These are phyloP conservation scores for Tephrocybe rancida DNA, from an alignment of 768 basidiomycete genomes.

Conservation along the genomic window DNA sequence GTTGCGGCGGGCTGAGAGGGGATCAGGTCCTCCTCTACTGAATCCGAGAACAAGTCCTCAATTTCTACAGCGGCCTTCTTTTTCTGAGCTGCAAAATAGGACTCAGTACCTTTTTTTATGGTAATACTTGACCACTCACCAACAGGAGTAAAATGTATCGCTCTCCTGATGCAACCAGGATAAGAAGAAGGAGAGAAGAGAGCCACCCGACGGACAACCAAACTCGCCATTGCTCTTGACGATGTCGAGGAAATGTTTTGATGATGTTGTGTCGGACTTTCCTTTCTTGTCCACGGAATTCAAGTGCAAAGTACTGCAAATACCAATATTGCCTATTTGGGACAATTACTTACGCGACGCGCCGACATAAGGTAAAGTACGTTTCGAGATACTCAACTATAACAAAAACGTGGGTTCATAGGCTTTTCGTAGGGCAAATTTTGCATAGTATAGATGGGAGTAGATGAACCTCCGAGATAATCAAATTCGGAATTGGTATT, in stretches of 20 bases:
- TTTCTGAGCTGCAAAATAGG: conserved; percentile 6
- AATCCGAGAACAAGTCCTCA: conserved; percentile 16
- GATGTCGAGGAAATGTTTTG: background rate
- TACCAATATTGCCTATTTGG: background rate
- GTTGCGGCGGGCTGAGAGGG: background rate
- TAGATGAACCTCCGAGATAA: too few species aligned
- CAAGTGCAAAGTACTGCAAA: background rate
- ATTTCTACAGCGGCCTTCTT: conserved; percentile 13
- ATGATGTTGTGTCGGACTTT: background rate
- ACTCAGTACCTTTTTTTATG: background rate
- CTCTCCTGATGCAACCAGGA: background rate
- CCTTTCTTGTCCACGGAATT: too few species aligned
- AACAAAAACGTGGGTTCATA: too few species aligned
- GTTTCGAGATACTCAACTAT: too few species aligned
- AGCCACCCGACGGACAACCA: conserved; percentile 5
- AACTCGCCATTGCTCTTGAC: conserved; percentile 9
- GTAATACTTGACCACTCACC: conserved; percentile 1
- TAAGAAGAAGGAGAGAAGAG: background rate
- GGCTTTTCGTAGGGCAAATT: too few species aligned
- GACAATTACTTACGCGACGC: background rate
- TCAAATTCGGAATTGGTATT: too few species aligned
- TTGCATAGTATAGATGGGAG: too few species aligned
- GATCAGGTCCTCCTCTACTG: conserved; percentile 6
- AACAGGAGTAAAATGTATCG: conserved; percentile 9
- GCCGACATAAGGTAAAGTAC: background rate